Conservation (phyloP, 73 alveolate species). For the Breviolum minutum region DNA sequence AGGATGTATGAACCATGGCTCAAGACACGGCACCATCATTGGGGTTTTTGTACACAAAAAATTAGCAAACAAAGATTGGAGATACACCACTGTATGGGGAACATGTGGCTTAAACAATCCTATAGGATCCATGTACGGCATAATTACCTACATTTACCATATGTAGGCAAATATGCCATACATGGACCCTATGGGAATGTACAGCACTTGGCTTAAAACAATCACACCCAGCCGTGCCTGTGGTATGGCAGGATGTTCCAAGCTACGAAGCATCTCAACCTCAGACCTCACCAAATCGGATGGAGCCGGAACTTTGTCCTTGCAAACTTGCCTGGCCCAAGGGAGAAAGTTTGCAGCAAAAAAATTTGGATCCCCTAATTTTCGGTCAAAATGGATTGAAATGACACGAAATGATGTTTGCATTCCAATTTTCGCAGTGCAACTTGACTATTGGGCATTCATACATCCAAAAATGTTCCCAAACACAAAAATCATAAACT, state of each 20-base stretch:
- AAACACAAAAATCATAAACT: no score
- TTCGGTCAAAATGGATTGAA: not conserved
- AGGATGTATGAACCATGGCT: not conserved
- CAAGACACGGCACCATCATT: not conserved
- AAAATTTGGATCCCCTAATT: not conserved
- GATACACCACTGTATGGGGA: no score
- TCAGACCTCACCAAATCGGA: constrained; percentile 71
- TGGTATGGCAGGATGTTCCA: constrained; percentile 63
- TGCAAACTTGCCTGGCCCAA: constrained; percentile 36
- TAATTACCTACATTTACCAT: no score
- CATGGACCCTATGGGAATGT: no score
- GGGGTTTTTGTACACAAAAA: not conserved
- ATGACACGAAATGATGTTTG: no score
- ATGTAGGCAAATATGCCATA: no score
- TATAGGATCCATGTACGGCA: no score
- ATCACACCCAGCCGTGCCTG: not conserved
- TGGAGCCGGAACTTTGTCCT: constrained; percentile 81
- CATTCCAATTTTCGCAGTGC: no score
- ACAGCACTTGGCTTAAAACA: no score
- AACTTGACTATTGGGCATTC: not conserved
- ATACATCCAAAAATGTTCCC: not conserved
- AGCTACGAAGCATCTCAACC: constrained; percentile 78
- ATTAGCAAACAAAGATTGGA: no score
- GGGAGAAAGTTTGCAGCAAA: not conserved
- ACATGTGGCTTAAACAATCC: no score